Evolutionary conservation across 108 stramenopile genomes (phyloP).

Genomic region (Cyclotella sp.): DNA sequence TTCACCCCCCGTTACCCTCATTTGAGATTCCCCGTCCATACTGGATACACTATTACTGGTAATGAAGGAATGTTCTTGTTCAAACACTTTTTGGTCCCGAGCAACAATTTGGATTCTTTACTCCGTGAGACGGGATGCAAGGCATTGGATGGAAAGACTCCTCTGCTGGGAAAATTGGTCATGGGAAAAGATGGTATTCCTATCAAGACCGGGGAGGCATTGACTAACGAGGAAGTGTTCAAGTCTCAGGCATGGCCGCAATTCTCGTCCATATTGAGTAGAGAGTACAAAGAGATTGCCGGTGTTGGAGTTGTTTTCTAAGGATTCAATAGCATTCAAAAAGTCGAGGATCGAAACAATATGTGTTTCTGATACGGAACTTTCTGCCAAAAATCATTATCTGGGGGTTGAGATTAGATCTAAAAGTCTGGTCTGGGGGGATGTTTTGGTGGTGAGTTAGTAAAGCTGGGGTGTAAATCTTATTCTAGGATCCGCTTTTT

Average conservation of each 20-base stretch:
- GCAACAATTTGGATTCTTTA: constrained; percentile 61
- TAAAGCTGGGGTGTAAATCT: too few species aligned
- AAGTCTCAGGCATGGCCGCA: constrained; percentile 69
- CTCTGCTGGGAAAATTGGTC: constrained; percentile 73
- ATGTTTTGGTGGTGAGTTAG: too few species aligned
- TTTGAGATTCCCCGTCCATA: constrained; percentile 83
- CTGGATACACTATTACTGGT: constrained; percentile 87
- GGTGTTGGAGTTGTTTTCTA: constrained; percentile 89
- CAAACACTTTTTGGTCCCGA: constrained; percentile 76
- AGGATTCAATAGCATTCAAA: constrained; percentile 8
- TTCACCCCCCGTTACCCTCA: constrained; percentile 87
- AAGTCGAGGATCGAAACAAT: constrained; percentile 7
- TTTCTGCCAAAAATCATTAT: constrained; percentile 5
- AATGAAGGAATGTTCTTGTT: constrained; percentile 78
- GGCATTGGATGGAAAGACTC: constrained; percentile 66
- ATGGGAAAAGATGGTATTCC: constrained; percentile 75
- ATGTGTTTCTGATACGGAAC: not conserved
- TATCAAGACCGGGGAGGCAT: constrained; percentile 62
- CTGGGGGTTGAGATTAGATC: not conserved
- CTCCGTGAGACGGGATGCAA: constrained; percentile 50
- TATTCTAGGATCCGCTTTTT: too few species aligned
- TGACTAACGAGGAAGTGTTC: constrained; percentile 82
- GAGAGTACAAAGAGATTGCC: constrained; percentile 80
- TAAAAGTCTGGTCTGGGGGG: too few species aligned
- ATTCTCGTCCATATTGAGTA: constrained; percentile 72